Evolutionary conservation across 306 rosid species (phyloP), one percentile per base, ranked within the genome.

Genomic region (Dalbergia cultrata): DNA sequence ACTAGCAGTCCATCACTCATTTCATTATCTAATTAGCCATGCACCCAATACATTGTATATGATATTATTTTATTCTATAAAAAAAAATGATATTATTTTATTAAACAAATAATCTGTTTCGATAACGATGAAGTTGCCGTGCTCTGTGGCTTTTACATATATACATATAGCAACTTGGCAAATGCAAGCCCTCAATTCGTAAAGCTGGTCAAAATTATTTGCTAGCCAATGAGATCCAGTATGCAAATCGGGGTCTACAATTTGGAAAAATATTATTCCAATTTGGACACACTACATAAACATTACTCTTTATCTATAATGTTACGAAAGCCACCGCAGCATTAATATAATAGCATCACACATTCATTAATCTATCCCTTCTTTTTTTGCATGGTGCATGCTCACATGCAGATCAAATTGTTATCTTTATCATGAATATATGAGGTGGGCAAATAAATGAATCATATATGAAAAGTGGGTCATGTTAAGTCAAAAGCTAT

Each of bases 81-180:
- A n/a, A n/a, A n/a, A n/a, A n/a, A n/a, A n/a, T n/a, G n/a, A n/a
- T n/a, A 22, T 74, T 11, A 44, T 43, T 74, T 14, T 41, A 72
- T 35, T 57, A 37, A 19, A 18, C 26, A 16, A 43, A 74, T 59
- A 21, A 22, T 60, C 3, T 39, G 47, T 50, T 50, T 50, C 17
- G 33, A 22, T 43, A 8, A 59, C 5, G 33, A 22, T 33, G 60
- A 26, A 47, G 33, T 50, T 49, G 52, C 37, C 50, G 8, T 33
- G 63, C 80, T 61, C 50, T 7, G 61, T 8, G 33, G 41, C n/a
- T 8, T 35, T 26, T 26, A 26, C 2, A 63, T 33, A 17, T 7
- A 63, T 33, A 49, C 13, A 50, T 49, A 18, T 33, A 13, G 52
- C 80, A 76, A 76, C 73, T 76, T 50, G 80, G 53, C 54, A 76